A percentile compares a stretch with the other conserved stretches of the same genome.
Conservation (phyloP, 345 rosid species). For the Rhodomyrtus tomentosa region DNA sequence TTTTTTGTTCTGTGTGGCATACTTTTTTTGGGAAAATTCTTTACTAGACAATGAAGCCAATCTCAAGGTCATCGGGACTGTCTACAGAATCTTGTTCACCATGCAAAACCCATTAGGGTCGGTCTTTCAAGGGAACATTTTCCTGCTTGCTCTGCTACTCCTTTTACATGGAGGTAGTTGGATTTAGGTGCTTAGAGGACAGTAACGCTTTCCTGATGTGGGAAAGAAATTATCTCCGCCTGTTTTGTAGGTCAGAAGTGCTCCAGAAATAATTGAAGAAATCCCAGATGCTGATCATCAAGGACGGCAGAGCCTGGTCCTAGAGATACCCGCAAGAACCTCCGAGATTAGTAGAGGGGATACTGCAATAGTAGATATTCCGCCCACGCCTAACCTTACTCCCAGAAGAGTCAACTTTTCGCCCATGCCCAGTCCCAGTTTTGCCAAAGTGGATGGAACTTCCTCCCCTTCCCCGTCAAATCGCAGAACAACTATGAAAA, state of each 20-base stretch:
- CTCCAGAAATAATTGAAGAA: constrained; percentile 62
- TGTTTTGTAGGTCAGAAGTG: constrained; percentile 28
- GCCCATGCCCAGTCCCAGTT: constrained; percentile 59
- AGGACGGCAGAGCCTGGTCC: constrained; percentile 19
- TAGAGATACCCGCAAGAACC: constrained; percentile 36
- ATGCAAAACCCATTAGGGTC: not conserved
- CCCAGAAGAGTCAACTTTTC: constrained; percentile 74
- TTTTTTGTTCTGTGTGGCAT: not conserved
- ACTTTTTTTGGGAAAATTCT: not conserved
- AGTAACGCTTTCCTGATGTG: not conserved
- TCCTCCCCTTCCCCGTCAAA: constrained; percentile 26
- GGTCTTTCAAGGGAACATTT: not conserved
- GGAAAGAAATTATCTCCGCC: not conserved
- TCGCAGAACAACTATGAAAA: constrained; percentile 38
- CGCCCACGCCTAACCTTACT: constrained; percentile 43
- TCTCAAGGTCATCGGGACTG: not conserved
- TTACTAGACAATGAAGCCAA: not conserved
- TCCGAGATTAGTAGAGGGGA: constrained; percentile 29
- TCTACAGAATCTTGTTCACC: not conserved
- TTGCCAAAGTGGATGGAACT: constrained; percentile 19
- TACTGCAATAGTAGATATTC: constrained; percentile 22
- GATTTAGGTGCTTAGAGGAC: not conserved
- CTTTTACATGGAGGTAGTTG: not conserved
- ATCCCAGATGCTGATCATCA: constrained; percentile 9
- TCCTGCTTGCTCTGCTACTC: not conserved